Evolutionary conservation across 164 flowering plant genomes (phyloP).

Genomic region (Vitis amurensis): DNA sequence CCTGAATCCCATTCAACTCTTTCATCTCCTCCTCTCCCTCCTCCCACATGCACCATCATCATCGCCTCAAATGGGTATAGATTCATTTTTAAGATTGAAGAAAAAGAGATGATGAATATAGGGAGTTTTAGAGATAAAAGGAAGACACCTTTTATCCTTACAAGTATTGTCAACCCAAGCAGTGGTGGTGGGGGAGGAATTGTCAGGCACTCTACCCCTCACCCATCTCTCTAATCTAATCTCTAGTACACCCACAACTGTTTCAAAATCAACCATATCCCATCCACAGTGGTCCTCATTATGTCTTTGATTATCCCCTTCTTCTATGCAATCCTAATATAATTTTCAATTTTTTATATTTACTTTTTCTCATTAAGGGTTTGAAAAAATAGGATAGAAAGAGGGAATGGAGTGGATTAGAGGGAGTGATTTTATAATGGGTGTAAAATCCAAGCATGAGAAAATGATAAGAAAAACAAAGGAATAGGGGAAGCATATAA

Average conservation of each 20-base stretch:
- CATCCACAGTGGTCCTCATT: conserved; percentile 1
- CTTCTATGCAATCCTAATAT: background rate
- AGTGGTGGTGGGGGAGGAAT: conserved; percentile 20
- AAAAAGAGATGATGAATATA: background rate
- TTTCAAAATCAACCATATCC: conserved; percentile 2
- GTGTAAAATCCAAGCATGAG: background rate
- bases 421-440: background rate
- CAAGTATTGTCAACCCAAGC: conserved; percentile 20
- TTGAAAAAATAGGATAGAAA: too few species aligned
- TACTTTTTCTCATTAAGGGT: too few species aligned
- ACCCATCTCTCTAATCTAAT: too few species aligned
- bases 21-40: too few species aligned
- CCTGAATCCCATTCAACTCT: too few species aligned
- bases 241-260: background rate
- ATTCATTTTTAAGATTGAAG: background rate
- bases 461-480: conserved; percentile 9
- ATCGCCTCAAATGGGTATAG: too few species aligned
- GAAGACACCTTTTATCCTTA: conserved; percentile 5
- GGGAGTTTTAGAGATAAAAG: background rate
- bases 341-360: background rate
- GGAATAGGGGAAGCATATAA: background rate
- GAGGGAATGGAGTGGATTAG: too few species aligned
- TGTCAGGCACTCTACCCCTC: background rate
- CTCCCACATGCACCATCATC: background rate
- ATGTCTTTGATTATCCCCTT: background rate